phyloP scores from a whole-genome alignment of 2,329 filamentous ascomycete species.

The Diaporthe sp. region DNA sequence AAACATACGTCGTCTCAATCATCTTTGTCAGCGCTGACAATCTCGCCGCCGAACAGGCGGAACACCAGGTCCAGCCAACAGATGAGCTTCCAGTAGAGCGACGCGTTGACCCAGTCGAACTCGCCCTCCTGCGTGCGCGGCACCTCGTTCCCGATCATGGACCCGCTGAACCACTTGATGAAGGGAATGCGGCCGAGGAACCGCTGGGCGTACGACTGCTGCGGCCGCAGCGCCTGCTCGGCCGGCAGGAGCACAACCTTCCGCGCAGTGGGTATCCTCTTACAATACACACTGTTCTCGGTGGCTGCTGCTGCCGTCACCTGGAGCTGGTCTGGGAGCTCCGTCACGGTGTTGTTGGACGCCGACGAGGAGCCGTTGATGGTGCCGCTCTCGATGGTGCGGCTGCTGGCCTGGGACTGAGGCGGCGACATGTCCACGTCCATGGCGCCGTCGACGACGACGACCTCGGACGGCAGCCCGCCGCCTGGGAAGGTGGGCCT shows the following conservation, averaged over 20 bases:
- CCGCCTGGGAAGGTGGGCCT: slow-evolving; percentile 49
- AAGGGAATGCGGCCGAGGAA: slow-evolving; percentile 74
- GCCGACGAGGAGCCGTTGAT: slow-evolving; percentile 57
- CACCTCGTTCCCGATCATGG: slow-evolving; percentile 80
- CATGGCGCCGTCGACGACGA: slow-evolving; percentile 33
- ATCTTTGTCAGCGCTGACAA: slow-evolving; percentile 67
- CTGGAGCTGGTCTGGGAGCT: slow-evolving; percentile 36
- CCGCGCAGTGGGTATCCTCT: slow-evolving; percentile 74
- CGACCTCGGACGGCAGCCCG: slow-evolving; percentile 42
- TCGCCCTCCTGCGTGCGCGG: slow-evolving; percentile 78
- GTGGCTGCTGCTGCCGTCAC: neutral
- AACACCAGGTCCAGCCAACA: slow-evolving; percentile 71
- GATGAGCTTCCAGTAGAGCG: slow-evolving; percentile 75
- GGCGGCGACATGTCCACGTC: slow-evolving; percentile 52
- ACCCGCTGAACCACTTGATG: slow-evolving; percentile 76
- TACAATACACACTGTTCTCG: slow-evolving; percentile 61
- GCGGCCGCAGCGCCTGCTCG: slow-evolving; percentile 76
- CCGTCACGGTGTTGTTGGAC: slow-evolving; percentile 54
- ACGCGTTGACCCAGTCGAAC: slow-evolving; percentile 79
- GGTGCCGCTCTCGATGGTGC: slow-evolving; percentile 68
- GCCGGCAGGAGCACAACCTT: slow-evolving; percentile 73
- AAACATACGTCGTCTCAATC: slow-evolving; percentile 51
- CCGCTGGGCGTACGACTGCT: slow-evolving; percentile 72
- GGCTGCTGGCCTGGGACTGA: slow-evolving; percentile 61
- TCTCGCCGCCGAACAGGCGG: slow-evolving; percentile 68